Evolutionary conservation across 108 stramenopile genomes (phyloP).

Genomic region (Nannochloropsis granulata): DNA sequence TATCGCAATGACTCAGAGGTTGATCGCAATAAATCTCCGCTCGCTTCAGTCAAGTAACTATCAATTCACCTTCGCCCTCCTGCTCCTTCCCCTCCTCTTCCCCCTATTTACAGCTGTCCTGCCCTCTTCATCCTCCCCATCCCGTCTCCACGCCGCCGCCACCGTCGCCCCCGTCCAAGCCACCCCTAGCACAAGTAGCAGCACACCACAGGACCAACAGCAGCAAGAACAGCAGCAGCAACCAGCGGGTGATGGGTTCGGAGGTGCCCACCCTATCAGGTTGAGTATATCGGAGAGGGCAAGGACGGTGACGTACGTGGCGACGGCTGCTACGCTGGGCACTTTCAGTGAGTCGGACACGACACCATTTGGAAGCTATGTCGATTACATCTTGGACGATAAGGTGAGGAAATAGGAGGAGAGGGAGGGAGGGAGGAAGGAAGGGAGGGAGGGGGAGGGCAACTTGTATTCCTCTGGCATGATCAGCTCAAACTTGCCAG

Average conservation of each 20-base stretch:
- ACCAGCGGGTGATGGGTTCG: neutral
- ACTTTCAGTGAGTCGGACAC: slow-evolving; percentile 52
- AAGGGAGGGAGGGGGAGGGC: no score
- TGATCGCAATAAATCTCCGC: no score
- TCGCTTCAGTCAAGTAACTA: no score
- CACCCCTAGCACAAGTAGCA: neutral
- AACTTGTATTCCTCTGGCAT: neutral
- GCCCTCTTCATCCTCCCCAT: neutral
- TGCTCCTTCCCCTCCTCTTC: no score
- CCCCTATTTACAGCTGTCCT: no score
- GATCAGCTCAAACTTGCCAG: neutral
- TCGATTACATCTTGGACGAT: slow-evolving; percentile 90
- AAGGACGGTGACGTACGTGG: slow-evolving; percentile 38
- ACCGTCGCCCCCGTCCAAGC: neutral
- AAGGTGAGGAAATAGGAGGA: slow-evolving; percentile 33
- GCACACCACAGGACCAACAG: neutral
- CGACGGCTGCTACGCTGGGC: slow-evolving; percentile 35
- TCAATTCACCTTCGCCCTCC: no score
- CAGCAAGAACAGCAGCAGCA: neutral
- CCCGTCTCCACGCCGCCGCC: neutral
- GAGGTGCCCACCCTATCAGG: neutral
- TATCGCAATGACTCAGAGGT: no score
- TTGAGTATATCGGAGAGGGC: neutral
- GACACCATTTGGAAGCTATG: slow-evolving; percentile 81
- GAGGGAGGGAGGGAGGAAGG: no score